Base-by-base conservation (phyloP, 805 yeast species). In the Myxozyma vanderwaltii region DNA sequence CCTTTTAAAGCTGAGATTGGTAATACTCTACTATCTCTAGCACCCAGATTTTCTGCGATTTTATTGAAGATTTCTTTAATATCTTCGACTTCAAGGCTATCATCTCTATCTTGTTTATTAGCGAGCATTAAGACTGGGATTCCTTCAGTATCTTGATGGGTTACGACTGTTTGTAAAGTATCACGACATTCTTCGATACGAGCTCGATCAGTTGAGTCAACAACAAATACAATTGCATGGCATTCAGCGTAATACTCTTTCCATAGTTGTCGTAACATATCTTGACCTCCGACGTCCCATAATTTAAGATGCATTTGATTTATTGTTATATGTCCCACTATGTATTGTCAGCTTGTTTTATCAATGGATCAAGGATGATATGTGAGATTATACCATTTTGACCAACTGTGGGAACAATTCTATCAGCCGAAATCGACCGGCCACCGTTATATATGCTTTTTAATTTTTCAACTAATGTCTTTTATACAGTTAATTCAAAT, bases 201-300 rank as follows among this genome's bases (percentile, higher is more conserved):
- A 35, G 82, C 86, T 27, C 86, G 81, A 72, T 91, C 98, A 0
- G 95, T 86, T 7, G 96, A 88, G 71, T 92, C 99, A 12, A 94
- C 92, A 19, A 92, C 86, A 72, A 92, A 92, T 45, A 94, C 85
- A 38, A 92, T 89, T 0, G 94, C 98, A 73, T 92, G 97, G 56
- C 96, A 88, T 59, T 84, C 86, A 19, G 80, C 78, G 74, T 86
- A 94, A 76, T 92, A 94, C 61, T 89, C 84, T 4, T 86, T 80
- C 99, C 99, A 92, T 79, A 94, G 79, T 29, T 83, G 76, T 49
- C 98, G 79, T 48, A 92, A 77, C n/a, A 87, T 78, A 70, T 85
- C 86, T 73, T 92, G 99, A 12, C 99, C 99, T 10, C 98, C 98
- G 41, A 92, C 84, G 72, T 92, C 99, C 98, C 98, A 92, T 68